A percentile compares a stretch with the other conserved stretches of the same genome.
phyloP scores from a whole-genome alignment of 208 protist genomes.

The Angomonas deanei region DNA sequence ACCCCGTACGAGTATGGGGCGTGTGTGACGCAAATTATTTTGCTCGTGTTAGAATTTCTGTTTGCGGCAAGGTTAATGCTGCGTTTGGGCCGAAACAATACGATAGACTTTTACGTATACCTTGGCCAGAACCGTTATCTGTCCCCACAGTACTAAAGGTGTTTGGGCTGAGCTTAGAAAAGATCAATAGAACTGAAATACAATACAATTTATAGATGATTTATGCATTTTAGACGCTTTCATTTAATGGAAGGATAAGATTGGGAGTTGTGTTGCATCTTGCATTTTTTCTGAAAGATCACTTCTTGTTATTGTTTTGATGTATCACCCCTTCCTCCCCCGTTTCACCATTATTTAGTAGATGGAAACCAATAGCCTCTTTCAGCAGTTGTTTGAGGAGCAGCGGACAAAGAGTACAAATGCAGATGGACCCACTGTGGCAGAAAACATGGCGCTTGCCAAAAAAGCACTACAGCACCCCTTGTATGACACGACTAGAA shows the following conservation, averaged over 20 bases:
- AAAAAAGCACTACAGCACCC: background rate
- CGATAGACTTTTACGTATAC: slow-evolving; percentile 65
- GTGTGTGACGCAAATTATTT: slow-evolving; percentile 52
- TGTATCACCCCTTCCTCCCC: too few species aligned
- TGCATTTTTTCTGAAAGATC: too few species aligned
- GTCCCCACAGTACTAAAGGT: slow-evolving; percentile 3
- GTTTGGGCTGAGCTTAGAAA: background rate
- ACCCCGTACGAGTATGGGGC: slow-evolving; percentile 59
- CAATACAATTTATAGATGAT: background rate
- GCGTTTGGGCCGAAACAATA: slow-evolving; percentile 49
- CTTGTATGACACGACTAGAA: background rate
- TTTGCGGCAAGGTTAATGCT: slow-evolving; percentile 21
- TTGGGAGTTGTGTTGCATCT: too few species aligned
- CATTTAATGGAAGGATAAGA: too few species aligned
- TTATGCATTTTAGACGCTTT: too few species aligned
- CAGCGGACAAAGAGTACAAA: too few species aligned
- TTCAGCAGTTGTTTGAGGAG: too few species aligned
- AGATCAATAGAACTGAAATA: background rate
- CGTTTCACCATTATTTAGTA: too few species aligned
- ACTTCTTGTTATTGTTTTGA: too few species aligned
- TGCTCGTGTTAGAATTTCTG: slow-evolving; percentile 37
- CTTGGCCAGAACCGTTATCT: slow-evolving; percentile 16
- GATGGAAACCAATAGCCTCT: too few species aligned
- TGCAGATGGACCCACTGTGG: too few species aligned
- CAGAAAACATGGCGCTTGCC: too few species aligned